Percentiles rank a stretch among this genome's conserved stretches.
Evolutionary conservation across 208 protist species (phyloP).

Genomic region (Trypanosomatidae sp.): DNA sequence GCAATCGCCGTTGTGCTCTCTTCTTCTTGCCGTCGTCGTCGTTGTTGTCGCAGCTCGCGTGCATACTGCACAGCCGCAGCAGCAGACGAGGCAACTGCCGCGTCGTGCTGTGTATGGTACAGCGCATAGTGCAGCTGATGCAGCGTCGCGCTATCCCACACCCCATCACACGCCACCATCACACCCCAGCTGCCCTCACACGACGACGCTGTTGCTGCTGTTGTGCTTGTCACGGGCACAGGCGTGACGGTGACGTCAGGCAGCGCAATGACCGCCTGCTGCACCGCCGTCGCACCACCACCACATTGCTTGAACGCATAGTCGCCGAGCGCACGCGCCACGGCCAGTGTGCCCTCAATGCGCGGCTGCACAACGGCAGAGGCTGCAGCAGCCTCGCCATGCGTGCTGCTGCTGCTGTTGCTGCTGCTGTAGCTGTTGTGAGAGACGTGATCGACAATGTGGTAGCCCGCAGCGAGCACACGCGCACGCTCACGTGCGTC

Average conservation of each 20-base stretch:
- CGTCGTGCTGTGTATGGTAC: conserved; percentile 47
- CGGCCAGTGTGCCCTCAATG: conserved; percentile 70
- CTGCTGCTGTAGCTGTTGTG: neutral
- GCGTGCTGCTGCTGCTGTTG: too few relatives aligned
- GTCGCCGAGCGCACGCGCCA: conserved; percentile 68
- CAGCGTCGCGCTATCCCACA: conserved; percentile 68
- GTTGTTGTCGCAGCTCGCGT: conserved; percentile 14
- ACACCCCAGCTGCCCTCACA: conserved; percentile 36
- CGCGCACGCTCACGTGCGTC: conserved; percentile 28
- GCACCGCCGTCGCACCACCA: conserved; percentile 9
- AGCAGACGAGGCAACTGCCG: conserved; percentile 33
- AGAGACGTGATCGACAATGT: conserved; percentile 10
- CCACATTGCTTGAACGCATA: conserved; percentile 85
- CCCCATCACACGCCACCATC: conserved; percentile 68
- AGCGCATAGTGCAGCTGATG: conserved; percentile 68
- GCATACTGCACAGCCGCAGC: conserved; percentile 30
- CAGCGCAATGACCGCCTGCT: conserved; percentile 58
- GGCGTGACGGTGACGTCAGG: conserved; percentile 58
- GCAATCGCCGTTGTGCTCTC: neutral
- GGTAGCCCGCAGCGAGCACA: conserved; percentile 49
- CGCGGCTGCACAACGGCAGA: conserved; percentile 28
- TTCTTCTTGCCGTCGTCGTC: conserved; percentile 7
- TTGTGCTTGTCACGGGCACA: conserved; percentile 5
- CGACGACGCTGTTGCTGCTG: neutral
- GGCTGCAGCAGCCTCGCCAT: conserved; percentile 29